phyloP scores from a whole-genome alignment of 331 rosid genomes.

The Pyrus hybrid region DNA sequence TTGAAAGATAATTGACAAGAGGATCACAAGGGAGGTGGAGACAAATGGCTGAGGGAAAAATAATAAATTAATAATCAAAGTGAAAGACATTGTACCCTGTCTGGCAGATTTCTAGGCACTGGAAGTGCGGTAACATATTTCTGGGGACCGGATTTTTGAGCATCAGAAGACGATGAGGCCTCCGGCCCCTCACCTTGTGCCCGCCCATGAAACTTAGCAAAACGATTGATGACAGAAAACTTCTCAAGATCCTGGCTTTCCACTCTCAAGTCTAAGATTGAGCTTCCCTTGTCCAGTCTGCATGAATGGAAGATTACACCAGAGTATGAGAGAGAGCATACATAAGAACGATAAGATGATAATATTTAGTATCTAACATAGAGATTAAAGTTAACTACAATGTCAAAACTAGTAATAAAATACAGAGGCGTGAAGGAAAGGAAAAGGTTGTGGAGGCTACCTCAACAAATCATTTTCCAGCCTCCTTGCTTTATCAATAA shows the following conservation, averaged over 20 bases:
- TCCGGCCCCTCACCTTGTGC: slow-evolving; percentile 80
- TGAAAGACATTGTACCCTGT: slow-evolving; percentile 99
- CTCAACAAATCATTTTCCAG: slow-evolving; percentile 77
- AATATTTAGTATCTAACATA: background rate
- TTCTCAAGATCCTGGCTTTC: slow-evolving; percentile 93
- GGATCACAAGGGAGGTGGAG: slow-evolving; percentile 48
- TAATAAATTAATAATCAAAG: slow-evolving; percentile 94
- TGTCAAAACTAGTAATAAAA: slow-evolving; percentile 9
- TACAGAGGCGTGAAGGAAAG: slow-evolving; percentile 6
- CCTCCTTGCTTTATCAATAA: slow-evolving; percentile 52
- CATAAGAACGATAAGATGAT: background rate
- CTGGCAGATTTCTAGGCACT: slow-evolving; percentile 94
- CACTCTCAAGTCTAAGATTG: slow-evolving; percentile 86
- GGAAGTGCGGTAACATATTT: slow-evolving; percentile 81
- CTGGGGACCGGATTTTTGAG: slow-evolving; percentile 62
- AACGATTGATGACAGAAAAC: slow-evolving; percentile 90
- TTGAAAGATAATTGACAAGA: slow-evolving; percentile 54
- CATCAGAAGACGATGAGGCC: slow-evolving; percentile 53
- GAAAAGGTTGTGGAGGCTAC: slow-evolving; percentile 30
- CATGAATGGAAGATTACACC: slow-evolving; percentile 18
- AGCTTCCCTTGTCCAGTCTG: slow-evolving; percentile 78
- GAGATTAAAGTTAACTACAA: background rate
- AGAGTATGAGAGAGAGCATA: background rate
- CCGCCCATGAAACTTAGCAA: slow-evolving; percentile 94
- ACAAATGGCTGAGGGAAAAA: slow-evolving; percentile 77